Evolutionary conservation across 495 filamentous ascomycete species (phyloP).

Genomic region (Neurospora sp.): DNA sequence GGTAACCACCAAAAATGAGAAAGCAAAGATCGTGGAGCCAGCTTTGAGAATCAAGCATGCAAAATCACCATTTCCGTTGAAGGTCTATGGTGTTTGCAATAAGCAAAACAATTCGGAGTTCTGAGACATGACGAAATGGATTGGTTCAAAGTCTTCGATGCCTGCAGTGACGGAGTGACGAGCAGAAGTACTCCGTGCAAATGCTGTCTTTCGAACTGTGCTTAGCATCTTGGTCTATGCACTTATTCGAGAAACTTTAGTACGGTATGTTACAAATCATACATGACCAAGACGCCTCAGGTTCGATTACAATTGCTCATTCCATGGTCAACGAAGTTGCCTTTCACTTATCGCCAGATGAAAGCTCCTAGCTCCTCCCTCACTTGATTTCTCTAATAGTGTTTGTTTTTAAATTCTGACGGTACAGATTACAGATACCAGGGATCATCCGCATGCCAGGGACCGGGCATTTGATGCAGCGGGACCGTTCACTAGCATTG

Average conservation of each 20-base stretch:
- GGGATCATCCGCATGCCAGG: background rate
- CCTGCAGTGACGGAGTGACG: background rate
- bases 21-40: background rate
- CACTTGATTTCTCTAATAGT: no score
- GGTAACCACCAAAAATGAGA: background rate
- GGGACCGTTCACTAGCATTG: background rate
- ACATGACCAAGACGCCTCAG: background rate
- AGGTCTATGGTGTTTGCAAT: background rate
- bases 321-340: background rate
- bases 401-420: no score
- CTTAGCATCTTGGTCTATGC: background rate
- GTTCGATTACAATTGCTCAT: background rate
- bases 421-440: background rate
- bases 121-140: background rate
- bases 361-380: no score
- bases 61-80: background rate
- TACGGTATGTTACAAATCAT: background rate
- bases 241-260: background rate
- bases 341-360: no score
- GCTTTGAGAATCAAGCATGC: background rate
- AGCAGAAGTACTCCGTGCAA: background rate
- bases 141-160: background rate
- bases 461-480: background rate
- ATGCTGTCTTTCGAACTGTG: background rate
- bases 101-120: background rate